phyloP scores from a whole-genome alignment of 2,329 filamentous ascomycete genomes.

The Diaporthe vaccinii region DNA sequence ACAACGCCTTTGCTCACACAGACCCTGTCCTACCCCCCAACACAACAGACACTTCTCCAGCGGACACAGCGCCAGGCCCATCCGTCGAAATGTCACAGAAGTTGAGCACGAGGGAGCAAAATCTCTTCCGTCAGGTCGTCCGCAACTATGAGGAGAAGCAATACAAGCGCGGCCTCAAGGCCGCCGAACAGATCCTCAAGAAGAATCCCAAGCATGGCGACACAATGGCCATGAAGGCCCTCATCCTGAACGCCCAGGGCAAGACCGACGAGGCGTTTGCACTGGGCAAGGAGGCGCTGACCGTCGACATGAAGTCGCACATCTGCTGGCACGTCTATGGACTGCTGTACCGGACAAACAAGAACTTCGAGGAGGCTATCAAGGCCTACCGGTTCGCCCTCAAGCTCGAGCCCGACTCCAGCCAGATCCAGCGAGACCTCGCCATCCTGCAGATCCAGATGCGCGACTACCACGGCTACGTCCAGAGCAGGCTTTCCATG shows the following conservation, averaged over 20 bases:
- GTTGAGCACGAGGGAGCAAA: conserved; percentile 87
- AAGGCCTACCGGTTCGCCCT: conserved; percentile 99
- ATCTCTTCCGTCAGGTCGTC: conserved; percentile 94
- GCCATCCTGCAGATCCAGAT: conserved; percentile 96
- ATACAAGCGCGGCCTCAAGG: conserved; percentile 94
- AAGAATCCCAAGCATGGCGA: conserved; percentile 97
- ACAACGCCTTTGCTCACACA: neutral
- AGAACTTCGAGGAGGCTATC: conserved; percentile 99
- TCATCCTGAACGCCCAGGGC: conserved; percentile 93
- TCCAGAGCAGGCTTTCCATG: conserved; percentile 90
- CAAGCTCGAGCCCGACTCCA: conserved; percentile 91
- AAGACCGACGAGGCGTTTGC: conserved; percentile 95
- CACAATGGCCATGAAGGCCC: conserved; percentile 98
- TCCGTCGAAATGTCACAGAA: conserved; percentile 73
- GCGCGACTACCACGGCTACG: conserved; percentile 93
- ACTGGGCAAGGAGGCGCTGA: conserved; percentile 91
- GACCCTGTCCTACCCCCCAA: neutral
- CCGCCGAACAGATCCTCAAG: conserved; percentile 94
- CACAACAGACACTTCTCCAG: conserved; percentile 36
- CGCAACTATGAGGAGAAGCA: conserved; percentile 98
- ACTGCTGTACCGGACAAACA: conserved; percentile 89
- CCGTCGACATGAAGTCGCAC: conserved; percentile 98
- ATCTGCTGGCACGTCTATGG: conserved; percentile 99
- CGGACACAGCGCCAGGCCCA: conserved; percentile 40
- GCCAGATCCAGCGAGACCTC: conserved; percentile 93